A percentile compares a stretch with the other conserved stretches of the same genome.
phyloP scores from a whole-genome alignment of 257 asterid species.

The Solanum paucissectum region DNA sequence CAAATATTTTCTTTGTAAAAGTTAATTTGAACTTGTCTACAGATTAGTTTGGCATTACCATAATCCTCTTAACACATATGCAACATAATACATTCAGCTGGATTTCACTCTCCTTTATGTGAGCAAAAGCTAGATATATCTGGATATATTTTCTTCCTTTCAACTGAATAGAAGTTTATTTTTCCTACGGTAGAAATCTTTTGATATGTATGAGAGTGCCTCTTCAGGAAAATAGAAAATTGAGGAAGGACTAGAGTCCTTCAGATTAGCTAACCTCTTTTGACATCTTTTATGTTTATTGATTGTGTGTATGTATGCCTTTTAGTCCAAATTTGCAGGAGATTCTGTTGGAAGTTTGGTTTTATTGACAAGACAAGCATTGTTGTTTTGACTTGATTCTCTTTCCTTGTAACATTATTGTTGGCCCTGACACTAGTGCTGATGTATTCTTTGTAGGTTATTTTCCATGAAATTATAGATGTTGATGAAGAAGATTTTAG shows the following conservation, averaged over 20 bases:
- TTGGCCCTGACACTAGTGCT: not conserved
- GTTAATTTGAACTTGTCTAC: not conserved
- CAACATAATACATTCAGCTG: not conserved
- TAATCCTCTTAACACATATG: not conserved
- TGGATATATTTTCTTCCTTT: not conserved
- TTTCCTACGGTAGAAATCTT: not conserved
- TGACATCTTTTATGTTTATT: not conserved
- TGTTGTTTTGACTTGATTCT: not conserved
- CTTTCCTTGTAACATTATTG: not conserved
- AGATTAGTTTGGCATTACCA: not conserved
- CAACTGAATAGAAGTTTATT: not conserved
- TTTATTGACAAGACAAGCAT: not conserved
- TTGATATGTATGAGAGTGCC: not conserved
- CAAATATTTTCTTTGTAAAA: not conserved
- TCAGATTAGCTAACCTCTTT: not conserved
- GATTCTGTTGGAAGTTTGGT: not conserved
- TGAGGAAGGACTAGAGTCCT: not conserved
- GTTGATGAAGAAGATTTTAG: slow-evolving; percentile 59
- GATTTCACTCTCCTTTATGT: not conserved
- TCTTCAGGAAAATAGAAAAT: not conserved
- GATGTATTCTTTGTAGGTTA: slow-evolving; percentile 34
- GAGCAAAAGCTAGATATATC: not conserved
- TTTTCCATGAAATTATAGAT: slow-evolving; percentile 59
- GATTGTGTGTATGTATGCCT: not conserved
- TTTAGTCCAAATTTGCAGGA: not conserved